Evolutionary conservation across 2,329 filamentous ascomycete genomes (phyloP).

Genomic region (Cercospora brassicicola): DNA sequence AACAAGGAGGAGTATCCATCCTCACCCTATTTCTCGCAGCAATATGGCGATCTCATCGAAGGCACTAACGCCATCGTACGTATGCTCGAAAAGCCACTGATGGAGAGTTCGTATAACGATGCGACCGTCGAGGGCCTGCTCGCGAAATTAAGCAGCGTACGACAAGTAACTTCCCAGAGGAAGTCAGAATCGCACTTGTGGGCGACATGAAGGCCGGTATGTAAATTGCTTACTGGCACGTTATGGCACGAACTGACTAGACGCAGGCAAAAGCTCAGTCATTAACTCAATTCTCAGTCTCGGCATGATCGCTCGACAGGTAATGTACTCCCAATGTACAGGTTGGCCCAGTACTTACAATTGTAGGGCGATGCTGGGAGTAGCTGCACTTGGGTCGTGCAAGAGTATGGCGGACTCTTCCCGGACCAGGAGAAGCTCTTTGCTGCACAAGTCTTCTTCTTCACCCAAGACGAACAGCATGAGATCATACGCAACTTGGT

Average conservation of each 20-base stretch:
- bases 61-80: background rate
- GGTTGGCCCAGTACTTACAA: background rate
- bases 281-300: slow-evolving; percentile 30
- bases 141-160: background rate
- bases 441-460: slow-evolving; percentile 25
- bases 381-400: slow-evolving; percentile 27
- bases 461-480: slow-evolving; percentile 7
- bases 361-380: slow-evolving; percentile 21
- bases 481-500: slow-evolving; percentile 16
- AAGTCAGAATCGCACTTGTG: slow-evolving; percentile 12
- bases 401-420: slow-evolving; percentile 18
- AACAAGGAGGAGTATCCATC: background rate
- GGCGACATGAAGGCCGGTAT: slow-evolving; percentile 27
- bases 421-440: slow-evolving; percentile 23
- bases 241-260: background rate
- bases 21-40: background rate
- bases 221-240: background rate
- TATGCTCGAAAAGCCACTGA: background rate
- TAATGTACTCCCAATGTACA: background rate
- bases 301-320: slow-evolving; percentile 27
- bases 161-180: background rate
- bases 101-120: background rate
- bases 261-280: slow-evolving; percentile 25
- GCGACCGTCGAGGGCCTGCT: background rate
- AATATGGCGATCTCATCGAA: background rate